Conservation (phyloP, 2,329 filamentous ascomycete species). For the Ophiosphaerella herpotricha region DNA sequence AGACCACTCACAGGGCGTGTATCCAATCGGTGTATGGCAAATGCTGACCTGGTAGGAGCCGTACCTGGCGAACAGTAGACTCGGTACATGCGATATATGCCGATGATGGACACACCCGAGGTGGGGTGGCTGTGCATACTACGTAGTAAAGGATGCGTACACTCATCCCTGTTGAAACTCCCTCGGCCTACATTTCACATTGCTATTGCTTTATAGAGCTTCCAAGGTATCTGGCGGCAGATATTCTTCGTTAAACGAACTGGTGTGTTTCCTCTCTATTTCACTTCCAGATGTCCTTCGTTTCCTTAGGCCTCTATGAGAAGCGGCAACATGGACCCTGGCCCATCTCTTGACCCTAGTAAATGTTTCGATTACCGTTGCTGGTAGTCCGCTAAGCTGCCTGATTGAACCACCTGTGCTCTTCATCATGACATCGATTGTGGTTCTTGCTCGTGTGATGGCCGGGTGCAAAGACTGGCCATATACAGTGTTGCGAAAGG, state of each 20-base stretch:
- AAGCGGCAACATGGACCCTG: constrained; percentile 65
- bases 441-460: constrained; percentile 69
- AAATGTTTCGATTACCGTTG: constrained; percentile 66
- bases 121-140: neutral
- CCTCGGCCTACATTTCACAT: neutral
- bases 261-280: constrained; percentile 2
- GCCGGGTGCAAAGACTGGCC: constrained; percentile 78
- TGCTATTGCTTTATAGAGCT: constrained; percentile 10
- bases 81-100: constrained; percentile 6
- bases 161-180: no score
- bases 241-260: constrained; percentile 19
- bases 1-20: neutral
- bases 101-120: neutral
- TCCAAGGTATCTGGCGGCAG: constrained; percentile 43
- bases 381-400: constrained; percentile 40
- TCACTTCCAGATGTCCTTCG: constrained; percentile 16
- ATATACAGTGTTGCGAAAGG: constrained; percentile 78
- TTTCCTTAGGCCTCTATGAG: constrained; percentile 18
- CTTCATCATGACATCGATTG: constrained; percentile 68
- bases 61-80: neutral
- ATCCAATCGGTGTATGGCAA: no score
- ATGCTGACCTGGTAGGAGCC: no score
- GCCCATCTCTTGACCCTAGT: constrained; percentile 76
- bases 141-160: neutral
- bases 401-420: constrained; percentile 57